Evolutionary conservation across 176 grass and related monocot genomes (phyloP), one percentile per base, ranked within the genome.

Genomic region (Musa beccarii): DNA sequence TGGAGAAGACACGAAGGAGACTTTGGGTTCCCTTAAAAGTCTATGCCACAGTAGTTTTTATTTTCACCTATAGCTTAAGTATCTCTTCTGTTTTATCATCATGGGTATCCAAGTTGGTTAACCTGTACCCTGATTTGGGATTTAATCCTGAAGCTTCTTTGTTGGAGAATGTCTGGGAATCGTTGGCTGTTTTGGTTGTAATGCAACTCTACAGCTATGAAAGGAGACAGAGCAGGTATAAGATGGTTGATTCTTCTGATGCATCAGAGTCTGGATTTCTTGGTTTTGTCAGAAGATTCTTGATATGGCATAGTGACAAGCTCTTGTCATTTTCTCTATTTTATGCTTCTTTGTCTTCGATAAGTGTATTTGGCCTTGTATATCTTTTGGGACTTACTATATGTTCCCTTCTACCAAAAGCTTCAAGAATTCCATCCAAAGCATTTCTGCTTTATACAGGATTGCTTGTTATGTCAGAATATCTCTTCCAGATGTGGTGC

Each of bases 191-290:
- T 85, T 78, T 97, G 66, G 83, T 90, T 72, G 94, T 97, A 10
- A 97, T 97, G 94, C 94, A 97, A 91, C 94, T 97, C 75, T 97
- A 97, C 78, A 93, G 94, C 81, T 89, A 97, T 62, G 94, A 97
- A 81, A 92, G 94, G 84, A 83, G 90, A 74, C 87, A 90, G 81
- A 97, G 92, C 14, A 92, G 77, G 79, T 83, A 87, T 29, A 93
- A 75, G 80, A 82, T 83, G 75, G 83, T 87, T 69, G 80, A 85
- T 84, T 87, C 83, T 63, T 90, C 94, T 83, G 85, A 89, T 84
- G 85, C 87, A 78, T 89, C 86, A n/a, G 86, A 85, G 68, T 67
- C 78, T 78, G 88, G 87, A 50, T 50, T 90, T 82, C 71, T 92
- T 64, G 93, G 93, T 72, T 87, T 97, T 79, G 54, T 93, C 59